Conservation (phyloP, 768 basidiomycete species). For the Rhodotorula toruloides region DNA sequence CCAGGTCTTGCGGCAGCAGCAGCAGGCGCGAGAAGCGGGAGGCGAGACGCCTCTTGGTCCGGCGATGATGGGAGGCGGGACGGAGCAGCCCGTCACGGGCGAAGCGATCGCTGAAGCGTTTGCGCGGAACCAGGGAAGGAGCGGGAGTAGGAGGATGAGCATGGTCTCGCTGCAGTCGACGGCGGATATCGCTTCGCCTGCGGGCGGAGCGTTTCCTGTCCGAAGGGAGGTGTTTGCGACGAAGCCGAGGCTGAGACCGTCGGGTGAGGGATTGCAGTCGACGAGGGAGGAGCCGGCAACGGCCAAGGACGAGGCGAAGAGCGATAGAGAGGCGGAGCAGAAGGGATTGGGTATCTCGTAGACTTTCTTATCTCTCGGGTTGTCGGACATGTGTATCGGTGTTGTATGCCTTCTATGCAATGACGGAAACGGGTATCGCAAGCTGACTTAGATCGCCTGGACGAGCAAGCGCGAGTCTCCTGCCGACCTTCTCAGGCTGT, state of each 20-base stretch:
- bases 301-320: no score
- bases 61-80: not conserved
- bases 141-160: not conserved
- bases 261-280: no score
- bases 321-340: no score
- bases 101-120: conserved; percentile 5
- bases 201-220: not conserved
- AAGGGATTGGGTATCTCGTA: no score
- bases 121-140: not conserved
- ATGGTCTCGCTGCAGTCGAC: not conserved
- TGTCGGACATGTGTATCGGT: no score
- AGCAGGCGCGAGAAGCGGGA: not conserved
- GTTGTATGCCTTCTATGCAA: no score
- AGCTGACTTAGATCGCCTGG: no score
- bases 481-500: no score
- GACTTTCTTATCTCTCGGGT: no score
- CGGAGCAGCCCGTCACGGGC: not conserved
- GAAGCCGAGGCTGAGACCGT: not conserved
- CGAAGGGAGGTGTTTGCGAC: not conserved
- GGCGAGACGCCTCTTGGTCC: not conserved
- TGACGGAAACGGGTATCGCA: no score
- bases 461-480: no score
- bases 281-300: no score
- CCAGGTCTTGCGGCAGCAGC: conserved; percentile 1
- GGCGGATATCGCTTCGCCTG: not conserved